Evolutionary conservation across 208 protist genomes (phyloP).

Genomic region (Acanthamoeba lenticulata): DNA sequence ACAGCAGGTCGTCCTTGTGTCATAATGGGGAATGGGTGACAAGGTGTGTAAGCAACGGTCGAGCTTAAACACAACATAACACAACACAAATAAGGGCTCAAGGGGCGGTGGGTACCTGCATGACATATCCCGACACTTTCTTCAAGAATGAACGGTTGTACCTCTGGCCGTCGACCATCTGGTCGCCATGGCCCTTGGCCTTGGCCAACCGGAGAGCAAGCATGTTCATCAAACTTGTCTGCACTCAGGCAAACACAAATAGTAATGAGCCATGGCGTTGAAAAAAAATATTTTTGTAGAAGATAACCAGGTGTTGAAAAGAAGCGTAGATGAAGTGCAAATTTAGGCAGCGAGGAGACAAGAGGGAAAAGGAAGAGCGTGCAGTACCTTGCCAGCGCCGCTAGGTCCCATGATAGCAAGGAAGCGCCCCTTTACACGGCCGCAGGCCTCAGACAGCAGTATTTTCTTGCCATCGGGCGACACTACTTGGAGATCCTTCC

Average conservation of each 20-base stretch:
- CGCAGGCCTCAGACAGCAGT: slow-evolving; percentile 44
- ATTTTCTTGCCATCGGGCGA: slow-evolving; percentile 60
- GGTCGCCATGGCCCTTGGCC: slow-evolving; percentile 20
- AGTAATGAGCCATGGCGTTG: no score
- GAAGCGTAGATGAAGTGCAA: no score
- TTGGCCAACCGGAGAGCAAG: slow-evolving; percentile 10
- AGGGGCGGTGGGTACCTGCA: not conserved
- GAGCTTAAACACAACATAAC: not conserved
- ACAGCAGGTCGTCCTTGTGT: slow-evolving; percentile 73
- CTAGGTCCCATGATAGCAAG: slow-evolving; percentile 59
- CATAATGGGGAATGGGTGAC: not conserved
- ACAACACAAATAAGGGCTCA: not conserved
- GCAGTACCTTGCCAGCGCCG: slow-evolving; percentile 57
- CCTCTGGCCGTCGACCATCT: slow-evolving; percentile 50
- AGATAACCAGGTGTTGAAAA: no score
- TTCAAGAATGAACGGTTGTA: slow-evolving; percentile 44
- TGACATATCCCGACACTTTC: slow-evolving; percentile 62
- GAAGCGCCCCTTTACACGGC: slow-evolving; percentile 58
- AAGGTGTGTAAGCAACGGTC: no score
- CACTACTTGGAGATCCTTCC: not conserved
- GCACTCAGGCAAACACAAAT: not conserved
- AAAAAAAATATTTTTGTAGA: no score
- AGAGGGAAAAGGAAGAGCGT: not conserved
- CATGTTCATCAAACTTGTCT: slow-evolving; percentile 66
- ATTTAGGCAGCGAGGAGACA: not conserved